Conservation (phyloP, 768 basidiomycete species). For the Arthromyces matolae region DNA sequence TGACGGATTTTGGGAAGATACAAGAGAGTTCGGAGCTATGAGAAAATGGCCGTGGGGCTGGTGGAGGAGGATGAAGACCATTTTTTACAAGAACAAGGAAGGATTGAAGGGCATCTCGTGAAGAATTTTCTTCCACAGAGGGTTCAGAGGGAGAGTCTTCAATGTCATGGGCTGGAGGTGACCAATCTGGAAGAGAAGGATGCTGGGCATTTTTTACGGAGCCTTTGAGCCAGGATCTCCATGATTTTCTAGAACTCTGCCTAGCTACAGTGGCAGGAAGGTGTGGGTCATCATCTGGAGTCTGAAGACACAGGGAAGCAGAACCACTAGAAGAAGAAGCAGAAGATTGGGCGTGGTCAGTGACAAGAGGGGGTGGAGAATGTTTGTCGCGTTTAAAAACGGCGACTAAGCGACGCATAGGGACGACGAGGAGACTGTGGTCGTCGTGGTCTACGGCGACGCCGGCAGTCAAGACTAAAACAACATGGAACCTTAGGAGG, state of each 20-base stretch:
- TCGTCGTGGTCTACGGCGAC: constrained; percentile 8
- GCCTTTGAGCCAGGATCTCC: constrained; percentile 50
- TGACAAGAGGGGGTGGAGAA: constrained; percentile 20
- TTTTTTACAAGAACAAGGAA: constrained; percentile 43
- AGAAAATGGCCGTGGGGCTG: constrained; percentile 49
- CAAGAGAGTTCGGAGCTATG: constrained; percentile 31
- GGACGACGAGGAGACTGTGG: constrained; percentile 3
- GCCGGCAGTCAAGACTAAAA: constrained; percentile 8
- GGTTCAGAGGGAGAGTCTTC: constrained; percentile 16
- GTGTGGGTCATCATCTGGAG: constrained; percentile 54
- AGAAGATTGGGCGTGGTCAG: constrained; percentile 45
- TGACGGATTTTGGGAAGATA: constrained; percentile 55
- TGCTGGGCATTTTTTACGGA: constrained; percentile 17
- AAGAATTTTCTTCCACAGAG: constrained; percentile 7
- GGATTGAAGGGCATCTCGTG: constrained; percentile 4
- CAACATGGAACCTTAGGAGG: constrained; percentile 11
- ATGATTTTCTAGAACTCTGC: constrained; percentile 41
- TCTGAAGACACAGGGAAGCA: constrained; percentile 50
- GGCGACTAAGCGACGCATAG: constrained; percentile 65
- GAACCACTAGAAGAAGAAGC: constrained; percentile 62
- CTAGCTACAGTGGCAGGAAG: constrained; percentile 23
- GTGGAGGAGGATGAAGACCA: constrained; percentile 37
- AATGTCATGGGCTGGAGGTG: constrained; percentile 17
- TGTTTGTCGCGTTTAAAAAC: constrained; percentile 50
- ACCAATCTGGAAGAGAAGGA: constrained; percentile 26